Percentiles rank a stretch among this genome's conserved stretches.
Conservation (phyloP, 441 rosid species). For the Bruguiera hainesii region DNA sequence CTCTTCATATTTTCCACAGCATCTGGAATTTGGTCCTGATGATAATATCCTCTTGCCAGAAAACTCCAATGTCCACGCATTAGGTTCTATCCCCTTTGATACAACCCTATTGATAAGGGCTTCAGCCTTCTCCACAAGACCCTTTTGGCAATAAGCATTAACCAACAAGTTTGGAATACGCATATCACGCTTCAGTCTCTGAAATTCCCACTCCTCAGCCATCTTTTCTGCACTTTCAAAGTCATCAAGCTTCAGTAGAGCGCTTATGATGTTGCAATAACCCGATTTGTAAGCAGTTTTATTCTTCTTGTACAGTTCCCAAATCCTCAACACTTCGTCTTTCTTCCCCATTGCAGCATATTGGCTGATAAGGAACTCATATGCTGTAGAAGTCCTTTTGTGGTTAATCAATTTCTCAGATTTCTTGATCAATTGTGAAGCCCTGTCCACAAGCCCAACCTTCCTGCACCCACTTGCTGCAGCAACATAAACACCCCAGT, state of each 20-base stretch:
- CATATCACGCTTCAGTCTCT: constrained; percentile 21
- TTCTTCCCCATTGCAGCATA: constrained; percentile 43
- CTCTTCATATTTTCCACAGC: constrained; percentile 46
- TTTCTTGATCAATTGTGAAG: constrained; percentile 33
- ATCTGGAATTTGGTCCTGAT: constrained; percentile 26
- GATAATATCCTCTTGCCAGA: constrained; percentile 35
- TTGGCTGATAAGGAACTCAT: constrained; percentile 32
- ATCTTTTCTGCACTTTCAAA: constrained; percentile 41
- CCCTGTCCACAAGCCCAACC: constrained; percentile 33
- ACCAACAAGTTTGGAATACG: constrained; percentile 36
- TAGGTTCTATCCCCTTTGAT: constrained; percentile 22
- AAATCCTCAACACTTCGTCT: constrained; percentile 49
- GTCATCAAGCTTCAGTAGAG: constrained; percentile 44
- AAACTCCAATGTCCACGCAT: constrained; percentile 37
- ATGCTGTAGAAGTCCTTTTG: constrained; percentile 23
- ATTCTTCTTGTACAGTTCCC: constrained; percentile 40
- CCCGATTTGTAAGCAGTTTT: constrained; percentile 33
- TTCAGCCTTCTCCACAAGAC: constrained; percentile 42
- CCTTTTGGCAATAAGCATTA: constrained; percentile 35
- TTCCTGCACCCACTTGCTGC: constrained; percentile 31
- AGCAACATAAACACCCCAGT: constrained; percentile 29
- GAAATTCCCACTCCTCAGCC: constrained; percentile 46
- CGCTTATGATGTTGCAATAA: constrained; percentile 27
- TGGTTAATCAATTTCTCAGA: constrained; percentile 32
- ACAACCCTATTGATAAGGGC: constrained; percentile 18